A percentile compares a stretch with the other conserved stretches of the same genome.
Evolutionary conservation across 2,329 filamentous ascomycete species (phyloP).

Genomic region (Aureobasidium sp.): DNA sequence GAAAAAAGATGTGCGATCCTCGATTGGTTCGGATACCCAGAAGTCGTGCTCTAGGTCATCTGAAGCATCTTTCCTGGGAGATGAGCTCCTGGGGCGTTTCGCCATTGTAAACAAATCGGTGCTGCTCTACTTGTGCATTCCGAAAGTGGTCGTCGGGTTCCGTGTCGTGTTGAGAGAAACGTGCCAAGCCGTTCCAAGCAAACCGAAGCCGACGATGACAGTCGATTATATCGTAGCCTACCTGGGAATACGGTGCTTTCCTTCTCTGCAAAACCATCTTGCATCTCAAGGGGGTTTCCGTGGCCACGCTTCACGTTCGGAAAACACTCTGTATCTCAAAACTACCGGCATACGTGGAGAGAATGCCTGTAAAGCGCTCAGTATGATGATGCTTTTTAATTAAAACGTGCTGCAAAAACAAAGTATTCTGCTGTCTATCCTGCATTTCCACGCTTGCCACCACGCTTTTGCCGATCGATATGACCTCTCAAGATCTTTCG

Average conservation of each 20-base stretch:
- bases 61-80: conserved; percentile 5
- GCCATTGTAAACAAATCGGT: neutral
- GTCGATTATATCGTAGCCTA: neutral
- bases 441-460: conserved; percentile 68
- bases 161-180: neutral
- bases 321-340: no score
- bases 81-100: conserved; percentile 14
- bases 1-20: conserved; percentile 46
- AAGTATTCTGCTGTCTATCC: neutral
- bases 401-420: no score
- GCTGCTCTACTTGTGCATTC: neutral
- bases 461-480: conserved; percentile 72
- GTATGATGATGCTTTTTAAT: neutral
- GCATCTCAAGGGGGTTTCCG: no score
- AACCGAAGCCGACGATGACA: neutral
- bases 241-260: neutral
- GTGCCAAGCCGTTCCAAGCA: neutral
- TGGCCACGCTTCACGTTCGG: no score
- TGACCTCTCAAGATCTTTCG: conserved; percentile 73
- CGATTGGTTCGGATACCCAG: conserved; percentile 38
- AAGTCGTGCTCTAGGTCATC: conserved; percentile 23
- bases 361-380: no score
- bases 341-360: no score
- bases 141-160: neutral
- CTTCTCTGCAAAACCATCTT: neutral